A percentile compares a stretch with the other conserved stretches of the same genome.
These are phyloP conservation scores for Ceratocystis harringtonii DNA, from an alignment of 2,329 filamentous ascomycete species.

Conservation along the genomic window DNA sequence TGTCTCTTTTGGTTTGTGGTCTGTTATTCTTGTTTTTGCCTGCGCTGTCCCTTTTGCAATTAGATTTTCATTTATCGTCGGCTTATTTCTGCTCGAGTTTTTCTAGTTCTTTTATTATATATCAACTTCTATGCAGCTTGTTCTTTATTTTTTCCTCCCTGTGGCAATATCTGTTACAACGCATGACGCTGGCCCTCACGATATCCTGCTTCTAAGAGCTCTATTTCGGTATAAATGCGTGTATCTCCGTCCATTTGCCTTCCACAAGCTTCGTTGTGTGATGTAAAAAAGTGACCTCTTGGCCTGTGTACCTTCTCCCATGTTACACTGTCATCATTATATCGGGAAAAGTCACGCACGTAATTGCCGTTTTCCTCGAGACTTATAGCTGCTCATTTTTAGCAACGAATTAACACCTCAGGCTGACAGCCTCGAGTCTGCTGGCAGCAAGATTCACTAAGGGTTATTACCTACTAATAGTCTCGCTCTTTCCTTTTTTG, in stretches of 20 bases:
- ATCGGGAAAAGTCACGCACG: no score
- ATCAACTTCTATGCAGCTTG: neutral
- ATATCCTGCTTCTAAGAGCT: no score
- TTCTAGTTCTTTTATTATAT: conserved; percentile 16
- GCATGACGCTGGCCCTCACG: neutral
- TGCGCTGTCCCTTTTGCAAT: conserved; percentile 14
- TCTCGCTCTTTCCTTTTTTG: neutral
- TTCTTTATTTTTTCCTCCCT: neutral
- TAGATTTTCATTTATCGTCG: conserved; percentile 16
- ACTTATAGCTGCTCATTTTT: no score
- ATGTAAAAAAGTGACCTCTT: no score
- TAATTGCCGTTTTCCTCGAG: no score
- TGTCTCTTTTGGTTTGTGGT: conserved; percentile 27
- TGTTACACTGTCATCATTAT: no score
- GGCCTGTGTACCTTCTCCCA: no score
- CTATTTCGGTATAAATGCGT: no score
- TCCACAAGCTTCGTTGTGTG: no score
- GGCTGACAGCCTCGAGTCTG: no score
- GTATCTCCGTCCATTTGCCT: no score
- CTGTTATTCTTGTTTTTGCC: neutral
- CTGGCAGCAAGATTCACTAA: neutral
- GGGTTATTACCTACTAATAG: neutral
- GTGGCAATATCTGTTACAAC: neutral
- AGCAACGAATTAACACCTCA: no score
- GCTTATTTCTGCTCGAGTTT: conserved; percentile 19